phyloP scores from a whole-genome alignment of 306 rosid species.

The Pyrus bretschneideri region DNA sequence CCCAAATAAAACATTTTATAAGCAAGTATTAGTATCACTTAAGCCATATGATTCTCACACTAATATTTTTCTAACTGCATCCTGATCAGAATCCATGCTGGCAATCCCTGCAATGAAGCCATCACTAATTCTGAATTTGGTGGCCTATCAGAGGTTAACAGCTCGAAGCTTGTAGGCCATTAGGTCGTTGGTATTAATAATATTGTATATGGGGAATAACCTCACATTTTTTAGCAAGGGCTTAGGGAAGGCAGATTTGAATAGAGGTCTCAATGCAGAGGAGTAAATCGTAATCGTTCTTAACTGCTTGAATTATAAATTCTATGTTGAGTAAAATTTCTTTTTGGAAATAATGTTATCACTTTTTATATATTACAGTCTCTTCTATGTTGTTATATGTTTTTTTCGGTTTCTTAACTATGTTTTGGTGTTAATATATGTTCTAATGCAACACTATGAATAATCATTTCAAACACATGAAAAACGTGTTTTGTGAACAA shows the following conservation, averaged over 20 bases:
- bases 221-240: too few species aligned
- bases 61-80: slow-evolving; percentile 10
- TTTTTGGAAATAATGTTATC: background rate
- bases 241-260: background rate
- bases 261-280: too few species aligned
- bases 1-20: slow-evolving; percentile 6
- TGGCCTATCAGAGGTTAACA: slow-evolving; percentile 3
- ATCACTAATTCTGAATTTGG: slow-evolving; percentile 3
- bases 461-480: background rate
- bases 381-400: background rate
- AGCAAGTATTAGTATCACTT: slow-evolving; percentile 1
- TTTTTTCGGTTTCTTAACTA: background rate
- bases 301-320: background rate
- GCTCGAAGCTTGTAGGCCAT: background rate
- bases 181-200: background rate
- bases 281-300: background rate
- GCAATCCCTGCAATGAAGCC: background rate
- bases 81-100: slow-evolving; percentile 11
- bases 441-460: background rate
- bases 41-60: background rate
- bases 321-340: too few species aligned
- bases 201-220: background rate
- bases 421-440: background rate
- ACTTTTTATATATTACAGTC: background rate
- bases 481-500: background rate